Percentiles rank a stretch among this genome's conserved stretches.
phyloP scores from a whole-genome alignment of 352 stramenopile genomes.

The Phytophthora hybrid region DNA sequence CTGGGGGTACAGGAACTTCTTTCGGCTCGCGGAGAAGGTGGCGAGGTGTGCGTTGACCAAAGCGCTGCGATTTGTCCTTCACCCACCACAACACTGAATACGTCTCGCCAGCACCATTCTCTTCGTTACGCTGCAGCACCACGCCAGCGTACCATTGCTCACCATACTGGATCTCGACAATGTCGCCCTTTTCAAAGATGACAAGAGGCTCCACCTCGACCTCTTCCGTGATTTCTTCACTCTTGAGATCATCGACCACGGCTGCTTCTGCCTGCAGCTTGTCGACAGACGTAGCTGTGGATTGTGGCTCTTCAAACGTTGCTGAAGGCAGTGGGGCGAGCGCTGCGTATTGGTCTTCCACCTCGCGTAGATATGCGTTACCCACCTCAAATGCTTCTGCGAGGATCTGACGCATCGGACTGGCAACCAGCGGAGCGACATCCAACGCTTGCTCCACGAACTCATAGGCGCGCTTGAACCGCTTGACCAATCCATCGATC shows the following conservation, averaged over 20 bases:
- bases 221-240: constrained; percentile 5
- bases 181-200: constrained; percentile 65
- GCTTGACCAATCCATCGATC: constrained; percentile 80
- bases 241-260: not conserved
- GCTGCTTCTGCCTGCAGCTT: constrained; percentile 3
- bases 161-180: constrained; percentile 67
- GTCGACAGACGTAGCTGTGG: not conserved
- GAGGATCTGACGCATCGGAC: constrained; percentile 78
- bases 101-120: constrained; percentile 43
- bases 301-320: constrained; percentile 18
- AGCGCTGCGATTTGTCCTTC: constrained; percentile 82
- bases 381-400: constrained; percentile 67
- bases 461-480: constrained; percentile 75
- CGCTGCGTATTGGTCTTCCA: constrained; percentile 70
- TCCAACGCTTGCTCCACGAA: constrained; percentile 68
- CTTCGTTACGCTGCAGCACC: constrained; percentile 66
- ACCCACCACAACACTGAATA: constrained; percentile 89
- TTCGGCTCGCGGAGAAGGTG: constrained; percentile 59
- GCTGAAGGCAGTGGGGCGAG: constrained; percentile 41
- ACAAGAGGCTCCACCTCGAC: constrained; percentile 8
- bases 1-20: constrained; percentile 35
- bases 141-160: constrained; percentile 73
- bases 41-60: constrained; percentile 59
- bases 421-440: constrained; percentile 56
- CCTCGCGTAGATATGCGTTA: constrained; percentile 54